Base-by-base conservation (phyloP, 768 basidiomycete species). In the Lactifluus piperatus region DNA sequence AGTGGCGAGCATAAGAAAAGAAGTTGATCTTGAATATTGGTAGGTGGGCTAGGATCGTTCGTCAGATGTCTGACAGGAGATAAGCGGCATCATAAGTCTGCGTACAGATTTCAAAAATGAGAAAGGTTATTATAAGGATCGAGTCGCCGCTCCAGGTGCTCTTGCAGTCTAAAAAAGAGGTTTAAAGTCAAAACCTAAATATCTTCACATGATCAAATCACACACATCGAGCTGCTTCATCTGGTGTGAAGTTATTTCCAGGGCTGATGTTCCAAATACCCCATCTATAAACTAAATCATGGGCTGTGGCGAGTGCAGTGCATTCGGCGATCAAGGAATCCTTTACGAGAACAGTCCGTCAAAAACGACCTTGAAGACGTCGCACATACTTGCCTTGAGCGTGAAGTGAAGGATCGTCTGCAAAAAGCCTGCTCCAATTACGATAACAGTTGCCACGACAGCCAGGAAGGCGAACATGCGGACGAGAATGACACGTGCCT, bases 1-100 rank as follows among this genome's bases (percentile, higher is more conserved):
- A 90, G 71, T 94, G 91, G 24, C 85, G 84, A 67, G 86, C 83
- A 74, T 84, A 94, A 14, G 78, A 76, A 68, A 86, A 86, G 2
- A 84, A 80, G 64, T 88, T 65, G 49, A 77, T 62, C n/a, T 80
- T 78, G 76, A 91, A 89, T 59, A 91, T 68, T 37, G 75, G 64
- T 45, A 78, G 76, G 48, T 86, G 65, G 49, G 81, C 84, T 88
- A 64, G 2, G 29, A 37, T 51, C 2, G 6, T n/a, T 39, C 20
- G 20, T 44, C 20, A 56, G 43, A 36, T 49, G 55, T 41, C 5
- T 24, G 53, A 5, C 3, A 24, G 4, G 26, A 20, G 2, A 22
- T 20, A 39, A 37, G 5, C 6, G 46, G 18, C n/a, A 58, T n/a
- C n/a, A n/a, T 18, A 41, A 26, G 20, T 6, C 9, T 2, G 70